Conservation (phyloP, 2,329 filamentous ascomycete species). For the Talaromyces funiculosus region DNA sequence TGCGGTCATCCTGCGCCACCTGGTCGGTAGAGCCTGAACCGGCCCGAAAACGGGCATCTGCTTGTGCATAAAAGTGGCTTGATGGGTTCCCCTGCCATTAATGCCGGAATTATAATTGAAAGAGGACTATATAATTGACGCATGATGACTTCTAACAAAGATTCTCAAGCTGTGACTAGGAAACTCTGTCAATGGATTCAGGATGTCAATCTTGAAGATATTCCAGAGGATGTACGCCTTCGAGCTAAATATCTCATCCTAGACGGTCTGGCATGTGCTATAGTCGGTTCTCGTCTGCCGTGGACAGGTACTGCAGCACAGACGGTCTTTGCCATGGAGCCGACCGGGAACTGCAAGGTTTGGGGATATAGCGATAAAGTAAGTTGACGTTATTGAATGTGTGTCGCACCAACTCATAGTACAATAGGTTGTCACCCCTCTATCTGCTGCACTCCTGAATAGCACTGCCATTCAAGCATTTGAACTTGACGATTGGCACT, state of each 20-base stretch:
- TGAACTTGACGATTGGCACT: background rate
- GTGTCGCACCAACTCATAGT: no score
- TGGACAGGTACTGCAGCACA: constrained; percentile 6
- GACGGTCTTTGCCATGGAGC: constrained; percentile 7
- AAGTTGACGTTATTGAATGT: background rate
- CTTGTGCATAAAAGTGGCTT: background rate
- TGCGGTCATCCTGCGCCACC: background rate
- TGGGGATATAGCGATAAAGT: background rate
- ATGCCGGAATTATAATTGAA: no score
- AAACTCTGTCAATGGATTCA: background rate
- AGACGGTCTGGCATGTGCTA: background rate
- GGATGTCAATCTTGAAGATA: background rate
- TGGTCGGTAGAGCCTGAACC: background rate
- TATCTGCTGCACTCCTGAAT: background rate
- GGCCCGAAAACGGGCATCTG: background rate
- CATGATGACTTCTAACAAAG: background rate
- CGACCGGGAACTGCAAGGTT: background rate
- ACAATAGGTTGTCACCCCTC: background rate
- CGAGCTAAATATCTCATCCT: background rate
- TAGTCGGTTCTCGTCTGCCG: background rate
- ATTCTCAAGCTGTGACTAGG: background rate
- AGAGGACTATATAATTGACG: background rate
- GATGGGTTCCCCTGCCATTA: no score
- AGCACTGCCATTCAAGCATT: background rate
- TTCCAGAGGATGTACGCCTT: background rate